These are phyloP conservation scores for Chalciporus pseudorubinellus DNA, from an alignment of 768 basidiomycete species.

Conservation along the genomic window DNA sequence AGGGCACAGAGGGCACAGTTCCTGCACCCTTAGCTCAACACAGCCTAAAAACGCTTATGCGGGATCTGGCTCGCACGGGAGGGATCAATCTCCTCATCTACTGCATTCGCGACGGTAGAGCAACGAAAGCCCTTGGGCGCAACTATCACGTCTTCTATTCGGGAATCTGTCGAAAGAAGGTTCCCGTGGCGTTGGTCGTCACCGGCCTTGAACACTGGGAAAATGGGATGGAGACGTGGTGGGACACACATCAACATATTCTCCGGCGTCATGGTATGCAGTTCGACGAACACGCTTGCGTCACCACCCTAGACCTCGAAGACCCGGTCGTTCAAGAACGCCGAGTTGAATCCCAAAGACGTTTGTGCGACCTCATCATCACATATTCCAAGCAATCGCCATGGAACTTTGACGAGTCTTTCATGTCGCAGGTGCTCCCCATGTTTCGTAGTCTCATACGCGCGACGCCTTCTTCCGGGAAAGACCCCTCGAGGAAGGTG, in stretches of 20 bases:
- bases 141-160: too few relatives aligned
- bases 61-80: too few relatives aligned
- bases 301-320: not conserved
- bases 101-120: too few relatives aligned
- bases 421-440: not conserved
- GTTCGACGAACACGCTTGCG: slow-evolving; percentile 26
- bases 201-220: too few relatives aligned
- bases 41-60: too few relatives aligned
- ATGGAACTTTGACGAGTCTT: slow-evolving; percentile 1
- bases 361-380: not conserved
- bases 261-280: slow-evolving; percentile 29
- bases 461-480: not conserved
- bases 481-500: slow-evolving; percentile 1
- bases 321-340: not conserved
- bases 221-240: slow-evolving; percentile 27
- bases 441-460: not conserved
- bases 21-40: too few relatives aligned
- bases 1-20: too few relatives aligned
- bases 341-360: not conserved
- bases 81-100: too few relatives aligned
- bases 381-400: not conserved
- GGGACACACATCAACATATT: slow-evolving; percentile 21
- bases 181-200: too few relatives aligned
- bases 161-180: too few relatives aligned
- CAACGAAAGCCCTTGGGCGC: too few relatives aligned